Percentiles rank a stretch among this genome's conserved stretches.
phyloP scores from a whole-genome alignment of 495 filamentous ascomycete species.

The Penicillium odoratum region DNA sequence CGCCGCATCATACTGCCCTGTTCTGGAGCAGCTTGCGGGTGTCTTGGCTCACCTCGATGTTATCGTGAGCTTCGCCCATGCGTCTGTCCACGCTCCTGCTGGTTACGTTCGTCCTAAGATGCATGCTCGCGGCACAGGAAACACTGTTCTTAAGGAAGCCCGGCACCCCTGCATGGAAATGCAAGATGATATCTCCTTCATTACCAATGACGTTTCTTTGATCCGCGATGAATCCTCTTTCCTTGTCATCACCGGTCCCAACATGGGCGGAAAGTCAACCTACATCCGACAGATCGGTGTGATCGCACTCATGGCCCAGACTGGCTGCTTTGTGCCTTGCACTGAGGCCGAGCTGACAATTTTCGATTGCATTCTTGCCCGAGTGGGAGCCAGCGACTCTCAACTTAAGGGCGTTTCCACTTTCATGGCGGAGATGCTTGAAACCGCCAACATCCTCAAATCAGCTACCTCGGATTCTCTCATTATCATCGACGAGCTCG shows the following conservation, averaged over 20 bases:
- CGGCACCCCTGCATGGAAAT: constrained; percentile 99
- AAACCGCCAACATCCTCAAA: constrained; percentile 98
- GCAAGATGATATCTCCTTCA: constrained; percentile 98
- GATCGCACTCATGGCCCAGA: constrained; percentile 96
- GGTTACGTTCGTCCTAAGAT: constrained; percentile 91
- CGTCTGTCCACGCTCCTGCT: constrained; percentile 87
- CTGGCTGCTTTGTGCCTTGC: constrained; percentile 95
- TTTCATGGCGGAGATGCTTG: constrained; percentile 99
- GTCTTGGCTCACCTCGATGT: constrained; percentile 95
- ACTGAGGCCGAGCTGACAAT: constrained; percentile 88
- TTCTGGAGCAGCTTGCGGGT: constrained; percentile 85
- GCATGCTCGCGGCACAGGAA: constrained; percentile 86
- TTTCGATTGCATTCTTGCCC: constrained; percentile 96
- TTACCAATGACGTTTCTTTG: constrained; percentile 93
- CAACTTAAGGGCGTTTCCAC: constrained; percentile 98
- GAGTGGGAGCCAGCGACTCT: constrained; percentile 92
- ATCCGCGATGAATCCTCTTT: constrained; percentile 81
- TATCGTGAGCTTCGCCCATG: constrained; percentile 92
- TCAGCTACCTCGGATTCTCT: constrained; percentile 89
- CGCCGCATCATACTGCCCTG: constrained; percentile 90
- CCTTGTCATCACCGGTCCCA: constrained; percentile 96
- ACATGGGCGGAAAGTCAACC: constrained; percentile 98
- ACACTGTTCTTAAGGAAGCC: constrained; percentile 87
- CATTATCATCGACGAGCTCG: constrained; percentile 99
- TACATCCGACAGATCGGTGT: constrained; percentile 98